Conservation (phyloP, 176 grass and related monocot genomes). For the Musa schizocarpa region DNA sequence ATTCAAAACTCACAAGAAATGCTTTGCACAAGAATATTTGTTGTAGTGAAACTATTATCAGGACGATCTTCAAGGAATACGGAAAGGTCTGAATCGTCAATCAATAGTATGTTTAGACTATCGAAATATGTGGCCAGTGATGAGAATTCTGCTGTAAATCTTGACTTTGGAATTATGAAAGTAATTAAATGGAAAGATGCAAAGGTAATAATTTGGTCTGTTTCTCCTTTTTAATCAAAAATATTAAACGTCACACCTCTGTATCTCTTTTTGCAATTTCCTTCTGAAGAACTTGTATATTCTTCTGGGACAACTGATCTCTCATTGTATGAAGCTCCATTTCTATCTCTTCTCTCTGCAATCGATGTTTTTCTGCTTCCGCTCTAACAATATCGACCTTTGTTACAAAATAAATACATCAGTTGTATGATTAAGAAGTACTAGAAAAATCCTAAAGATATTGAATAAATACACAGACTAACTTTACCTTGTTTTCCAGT, state of each 20-base stretch:
- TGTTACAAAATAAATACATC: constrained; percentile 23
- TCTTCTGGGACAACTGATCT: constrained; percentile 48
- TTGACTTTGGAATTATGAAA: too few relatives aligned
- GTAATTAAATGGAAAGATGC: too few relatives aligned
- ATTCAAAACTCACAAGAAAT: not conserved
- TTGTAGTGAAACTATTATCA: not conserved
- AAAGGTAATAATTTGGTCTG: too few relatives aligned
- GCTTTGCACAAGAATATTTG: too few relatives aligned
- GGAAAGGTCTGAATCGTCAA: not conserved
- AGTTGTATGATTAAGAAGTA: not conserved
- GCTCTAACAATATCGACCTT: constrained; percentile 70
- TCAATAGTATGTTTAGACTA: not conserved
- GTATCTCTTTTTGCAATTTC: constrained; percentile 74
- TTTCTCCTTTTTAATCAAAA: not conserved
- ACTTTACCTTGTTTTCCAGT: constrained; percentile 73
- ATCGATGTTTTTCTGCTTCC: constrained; percentile 63
- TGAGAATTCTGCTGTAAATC: too few relatives aligned
- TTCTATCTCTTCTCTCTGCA: constrained; percentile 69
- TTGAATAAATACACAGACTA: not conserved
- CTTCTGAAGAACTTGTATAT: constrained; percentile 61
- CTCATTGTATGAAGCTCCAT: constrained; percentile 70
- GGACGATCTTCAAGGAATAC: not conserved
- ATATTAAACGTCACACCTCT: constrained; percentile 40
- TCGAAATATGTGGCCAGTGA: too few relatives aligned
- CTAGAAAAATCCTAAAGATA: constrained; percentile 16